Conservation (phyloP, 208 protist species). For the Vickermania spadyakhi region DNA sequence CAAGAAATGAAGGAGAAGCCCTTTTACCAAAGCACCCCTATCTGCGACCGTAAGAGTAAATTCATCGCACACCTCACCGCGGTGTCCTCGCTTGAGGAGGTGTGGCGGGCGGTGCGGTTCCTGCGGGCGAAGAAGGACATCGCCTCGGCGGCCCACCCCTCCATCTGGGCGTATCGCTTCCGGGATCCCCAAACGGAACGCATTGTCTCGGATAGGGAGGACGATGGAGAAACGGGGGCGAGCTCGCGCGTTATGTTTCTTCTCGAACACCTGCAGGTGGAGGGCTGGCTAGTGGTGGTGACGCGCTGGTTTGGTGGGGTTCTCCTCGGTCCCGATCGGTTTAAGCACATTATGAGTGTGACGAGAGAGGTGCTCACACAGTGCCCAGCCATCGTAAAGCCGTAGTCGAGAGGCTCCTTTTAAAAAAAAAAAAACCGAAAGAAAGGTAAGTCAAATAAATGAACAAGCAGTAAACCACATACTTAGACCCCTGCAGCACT, state of each 20-base stretch:
- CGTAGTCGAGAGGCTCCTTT: slow-evolving; percentile 11
- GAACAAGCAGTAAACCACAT: too few relatives aligned
- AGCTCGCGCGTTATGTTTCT: slow-evolving; percentile 79
- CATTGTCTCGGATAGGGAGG: slow-evolving; percentile 84
- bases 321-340: slow-evolving; percentile 90
- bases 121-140: slow-evolving; percentile 57
- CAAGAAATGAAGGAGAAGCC: slow-evolving; percentile 10
- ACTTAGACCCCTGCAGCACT: too few relatives aligned
- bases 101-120: slow-evolving; percentile 37
- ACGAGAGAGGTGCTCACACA: slow-evolving; percentile 40
- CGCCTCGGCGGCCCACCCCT: slow-evolving; percentile 74
- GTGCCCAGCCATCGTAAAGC: slow-evolving; percentile 55
- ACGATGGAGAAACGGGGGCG: slow-evolving; percentile 92
- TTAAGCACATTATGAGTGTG: slow-evolving; percentile 90
- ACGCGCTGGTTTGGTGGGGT: slow-evolving; percentile 96
- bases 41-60: slow-evolving; percentile 75
- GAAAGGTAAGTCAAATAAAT: too few relatives aligned
- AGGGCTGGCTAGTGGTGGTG: slow-evolving; percentile 86
- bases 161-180: slow-evolving; percentile 93
- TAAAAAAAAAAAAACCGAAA: slow-evolving; percentile 5
- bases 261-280: slow-evolving; percentile 68
- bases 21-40: slow-evolving; percentile 42
- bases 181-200: slow-evolving; percentile 29
- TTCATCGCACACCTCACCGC: slow-evolving; percentile 82
- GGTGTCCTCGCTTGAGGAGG: slow-evolving; percentile 36